Base-by-base conservation (phyloP, 768 basidiomycete genomes). In the Hericium erinaceus region DNA sequence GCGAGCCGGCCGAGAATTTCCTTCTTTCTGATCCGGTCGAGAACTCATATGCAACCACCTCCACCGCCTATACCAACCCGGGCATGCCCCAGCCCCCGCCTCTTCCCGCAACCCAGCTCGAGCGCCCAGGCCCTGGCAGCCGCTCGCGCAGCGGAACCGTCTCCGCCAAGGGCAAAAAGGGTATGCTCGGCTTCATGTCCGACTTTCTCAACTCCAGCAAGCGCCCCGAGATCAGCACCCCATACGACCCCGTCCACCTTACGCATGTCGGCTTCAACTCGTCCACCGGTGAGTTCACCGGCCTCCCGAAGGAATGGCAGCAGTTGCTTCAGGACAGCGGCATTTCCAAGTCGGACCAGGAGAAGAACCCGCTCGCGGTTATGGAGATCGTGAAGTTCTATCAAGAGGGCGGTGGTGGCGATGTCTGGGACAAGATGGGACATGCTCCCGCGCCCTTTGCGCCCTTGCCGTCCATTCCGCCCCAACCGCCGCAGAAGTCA, bases 321-420 rank as follows among this genome's bases (percentile, higher is more conserved):
- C 92, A 98, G 70, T 79, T 98, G 5, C 73, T 99, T 51, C 92
- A 92, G 71, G 94, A 98, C 70, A 92, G 88, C 61, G 97, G 97
- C 55, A 98, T 98, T 68, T 94, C 92, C 40, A 83, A 89, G 65
- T 79, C 75, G 22, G 94, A 99, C 72, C 97, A 99, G 75, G 95
- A 97, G 72, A 93, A 91, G 77, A 95, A 98, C 67, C 97, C 97
- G 0, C 88, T 97, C 72, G 93, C 93, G 3, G 93, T 98, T 60
- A 93, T 95, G 84, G 97, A 98, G 67, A 95, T 98, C 61, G 95
- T 99, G 70, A 94, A 95, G 67, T 98, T 98, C 74, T 98, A 97
- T 71, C 95, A 98, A 66, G 90, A 94, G 71, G 83, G 87, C 39
- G 80, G 84, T 59, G 80, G 82, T 58, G 81, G 82, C 58, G 85